Evolutionary conservation across 352 stramenopile genomes (phyloP).

Genomic region (Phytophthora colocasiae): DNA sequence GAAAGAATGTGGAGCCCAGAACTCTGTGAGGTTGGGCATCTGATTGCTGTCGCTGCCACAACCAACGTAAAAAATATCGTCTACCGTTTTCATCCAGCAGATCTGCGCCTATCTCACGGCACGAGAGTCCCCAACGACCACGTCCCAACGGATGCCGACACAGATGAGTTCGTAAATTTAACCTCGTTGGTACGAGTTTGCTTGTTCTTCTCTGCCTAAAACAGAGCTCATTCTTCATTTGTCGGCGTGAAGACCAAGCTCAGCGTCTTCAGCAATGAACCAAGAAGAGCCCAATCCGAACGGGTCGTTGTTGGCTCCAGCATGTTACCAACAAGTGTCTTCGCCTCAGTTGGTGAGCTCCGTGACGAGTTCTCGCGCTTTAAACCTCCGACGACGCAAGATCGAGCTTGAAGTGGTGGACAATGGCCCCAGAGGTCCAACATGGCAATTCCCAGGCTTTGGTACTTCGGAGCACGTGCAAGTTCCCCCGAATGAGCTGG

Average conservation of each 20-base stretch:
- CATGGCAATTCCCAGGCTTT: conserved; percentile 50
- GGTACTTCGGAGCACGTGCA: conserved; percentile 42
- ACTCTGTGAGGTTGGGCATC: background rate
- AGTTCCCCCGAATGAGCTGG: conserved; percentile 37
- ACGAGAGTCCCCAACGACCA: background rate
- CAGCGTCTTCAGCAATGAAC: background rate
- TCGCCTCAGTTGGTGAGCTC: conserved; percentile 9
- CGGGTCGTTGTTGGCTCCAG: conserved; percentile 7
- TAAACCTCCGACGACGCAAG: conserved; percentile 45
- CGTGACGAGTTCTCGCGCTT: conserved; percentile 13
- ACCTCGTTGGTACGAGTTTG: too few relatives aligned
- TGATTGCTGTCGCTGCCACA: background rate
- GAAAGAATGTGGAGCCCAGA: background rate
- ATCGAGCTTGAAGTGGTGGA: conserved; percentile 53
- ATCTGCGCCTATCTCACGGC: background rate
- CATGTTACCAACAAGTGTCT: conserved; percentile 8
- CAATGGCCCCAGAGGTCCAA: conserved; percentile 25
- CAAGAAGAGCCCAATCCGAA: conserved; percentile 1
- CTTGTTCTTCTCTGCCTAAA: too few relatives aligned
- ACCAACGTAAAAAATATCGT: background rate
- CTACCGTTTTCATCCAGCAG: background rate
- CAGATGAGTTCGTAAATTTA: background rate
- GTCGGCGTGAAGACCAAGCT: background rate
- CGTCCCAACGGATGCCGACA: background rate
- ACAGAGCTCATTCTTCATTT: background rate